Conservation (phyloP, 2,329 filamentous ascomycete genomes). For the Cordyceps cateniannulata region DNA sequence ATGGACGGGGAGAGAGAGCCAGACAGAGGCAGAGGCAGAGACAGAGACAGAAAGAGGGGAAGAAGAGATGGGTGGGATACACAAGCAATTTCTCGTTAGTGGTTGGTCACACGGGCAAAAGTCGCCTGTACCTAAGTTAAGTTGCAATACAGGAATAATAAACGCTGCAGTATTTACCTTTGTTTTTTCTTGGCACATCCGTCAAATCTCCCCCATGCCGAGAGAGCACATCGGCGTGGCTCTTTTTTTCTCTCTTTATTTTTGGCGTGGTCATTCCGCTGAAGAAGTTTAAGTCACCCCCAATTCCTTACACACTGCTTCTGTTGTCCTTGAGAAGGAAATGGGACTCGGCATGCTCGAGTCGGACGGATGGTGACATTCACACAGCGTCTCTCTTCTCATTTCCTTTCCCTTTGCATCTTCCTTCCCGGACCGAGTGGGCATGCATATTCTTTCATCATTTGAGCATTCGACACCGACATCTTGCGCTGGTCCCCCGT, state of each 20-base stretch:
- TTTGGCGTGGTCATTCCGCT: background rate
- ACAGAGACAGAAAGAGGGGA: background rate
- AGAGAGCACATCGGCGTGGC: too few relatives aligned
- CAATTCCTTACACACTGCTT: background rate
- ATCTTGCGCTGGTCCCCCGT: background rate
- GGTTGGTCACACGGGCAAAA: background rate
- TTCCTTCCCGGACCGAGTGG: background rate
- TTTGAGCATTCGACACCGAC: background rate
- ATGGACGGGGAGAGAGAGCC: background rate
- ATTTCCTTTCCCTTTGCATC: background rate
- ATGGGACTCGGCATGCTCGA: conserved; percentile 8
- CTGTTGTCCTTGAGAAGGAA: background rate
- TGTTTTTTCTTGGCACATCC: too few relatives aligned
- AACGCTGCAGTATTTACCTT: background rate
- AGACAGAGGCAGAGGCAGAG: background rate
- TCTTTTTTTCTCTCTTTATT: too few relatives aligned
- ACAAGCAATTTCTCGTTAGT: conserved; percentile 3
- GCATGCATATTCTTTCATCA: background rate
- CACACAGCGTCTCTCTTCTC: background rate
- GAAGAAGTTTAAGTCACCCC: background rate
- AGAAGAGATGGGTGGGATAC: conserved; percentile 2
- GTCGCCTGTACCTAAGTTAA: background rate
- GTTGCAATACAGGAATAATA: background rate
- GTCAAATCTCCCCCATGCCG: too few relatives aligned
- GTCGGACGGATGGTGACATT: conserved; percentile 3